A percentile compares a stretch with the other conserved stretches of the same genome.
These are phyloP conservation scores for Dactylellina parvicollis DNA, from an alignment of 2,329 filamentous ascomycete genomes.

Conservation along the genomic window DNA sequence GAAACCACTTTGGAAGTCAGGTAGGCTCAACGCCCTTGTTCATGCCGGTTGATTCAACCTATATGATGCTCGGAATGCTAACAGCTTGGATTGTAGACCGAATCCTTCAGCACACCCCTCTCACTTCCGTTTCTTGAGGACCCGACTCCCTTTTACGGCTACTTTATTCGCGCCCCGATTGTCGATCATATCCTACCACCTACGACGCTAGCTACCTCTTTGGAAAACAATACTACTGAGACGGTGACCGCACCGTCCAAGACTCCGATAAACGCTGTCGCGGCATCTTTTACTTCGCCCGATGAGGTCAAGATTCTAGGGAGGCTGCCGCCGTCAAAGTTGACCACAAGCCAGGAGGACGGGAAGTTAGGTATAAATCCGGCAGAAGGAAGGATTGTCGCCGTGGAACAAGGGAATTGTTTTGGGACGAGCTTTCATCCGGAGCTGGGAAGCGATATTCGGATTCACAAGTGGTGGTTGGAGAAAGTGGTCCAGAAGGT, in stretches of 20 bases:
- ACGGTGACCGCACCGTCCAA: conserved; percentile 58
- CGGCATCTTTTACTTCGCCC: conserved; percentile 63
- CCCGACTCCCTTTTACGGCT: conserved; percentile 73
- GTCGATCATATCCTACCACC: conserved; percentile 80
- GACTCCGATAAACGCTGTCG: conserved; percentile 57
- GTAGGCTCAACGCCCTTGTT: conserved; percentile 74
- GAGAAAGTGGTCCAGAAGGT: conserved; percentile 70
- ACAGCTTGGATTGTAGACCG: conserved; percentile 15
- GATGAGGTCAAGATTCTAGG: conserved; percentile 60
- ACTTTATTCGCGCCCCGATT: conserved; percentile 94
- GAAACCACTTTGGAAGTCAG: conserved; percentile 95
- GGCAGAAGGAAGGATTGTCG: conserved; percentile 76
- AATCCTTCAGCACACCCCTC: conserved; percentile 55
- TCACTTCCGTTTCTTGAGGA: conserved; percentile 57
- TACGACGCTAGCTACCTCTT: conserved; percentile 62
- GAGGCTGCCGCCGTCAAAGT: conserved; percentile 27
- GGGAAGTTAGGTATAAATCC: conserved; percentile 58
- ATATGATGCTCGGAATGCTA: no score
- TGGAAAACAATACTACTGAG: conserved; percentile 62
- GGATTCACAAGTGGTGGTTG: conserved; percentile 96
- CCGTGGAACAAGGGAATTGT: conserved; percentile 88
- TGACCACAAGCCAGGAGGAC: conserved; percentile 55
- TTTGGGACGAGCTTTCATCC: conserved; percentile 97
- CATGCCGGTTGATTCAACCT: not conserved
- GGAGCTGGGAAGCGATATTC: conserved; percentile 84